A percentile compares a stretch with the other conserved stretches of the same genome.
Conservation (phyloP, 257 asterid species). For the Paulownia fortunei region DNA sequence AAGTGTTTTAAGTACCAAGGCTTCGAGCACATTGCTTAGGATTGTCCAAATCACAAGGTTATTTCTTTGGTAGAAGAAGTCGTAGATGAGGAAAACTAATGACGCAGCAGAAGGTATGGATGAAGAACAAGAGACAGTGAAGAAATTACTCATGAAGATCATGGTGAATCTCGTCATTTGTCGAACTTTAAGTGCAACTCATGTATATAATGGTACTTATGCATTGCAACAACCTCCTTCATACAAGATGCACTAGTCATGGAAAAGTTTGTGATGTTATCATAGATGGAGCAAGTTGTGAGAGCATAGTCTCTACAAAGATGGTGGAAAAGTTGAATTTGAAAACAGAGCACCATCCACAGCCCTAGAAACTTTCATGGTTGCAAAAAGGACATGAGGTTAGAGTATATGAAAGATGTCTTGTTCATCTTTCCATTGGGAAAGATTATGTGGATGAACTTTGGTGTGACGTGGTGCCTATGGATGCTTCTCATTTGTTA, state of each 20-base stretch:
- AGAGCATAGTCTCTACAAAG: not conserved
- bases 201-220: too few relatives aligned
- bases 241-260: slow-evolving; percentile 3
- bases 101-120: too few relatives aligned
- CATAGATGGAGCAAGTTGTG: not conserved
- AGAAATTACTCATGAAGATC: too few relatives aligned
- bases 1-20: too few relatives aligned
- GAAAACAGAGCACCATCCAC: not conserved
- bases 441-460: not conserved
- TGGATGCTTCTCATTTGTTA: slow-evolving; percentile 12
- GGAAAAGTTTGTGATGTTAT: slow-evolving; percentile 23
- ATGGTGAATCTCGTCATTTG: too few relatives aligned
- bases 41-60: too few relatives aligned
- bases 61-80: too few relatives aligned
- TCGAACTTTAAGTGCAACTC: too few relatives aligned
- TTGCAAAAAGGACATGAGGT: not conserved
- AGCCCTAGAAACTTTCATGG: slow-evolving; percentile 17
- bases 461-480: slow-evolving; percentile 15
- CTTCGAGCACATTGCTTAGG: too few relatives aligned
- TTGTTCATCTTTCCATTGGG: slow-evolving; percentile 4
- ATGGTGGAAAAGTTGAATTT: not conserved
- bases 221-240: not conserved
- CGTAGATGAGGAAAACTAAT: too few relatives aligned
- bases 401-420: not conserved
- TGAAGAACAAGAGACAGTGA: too few relatives aligned